A percentile compares a stretch with the other conserved stretches of the same genome.
Evolutionary conservation across 2,329 filamentous ascomycete genomes (phyloP).

Genomic region (Nectriaceae sp.): DNA sequence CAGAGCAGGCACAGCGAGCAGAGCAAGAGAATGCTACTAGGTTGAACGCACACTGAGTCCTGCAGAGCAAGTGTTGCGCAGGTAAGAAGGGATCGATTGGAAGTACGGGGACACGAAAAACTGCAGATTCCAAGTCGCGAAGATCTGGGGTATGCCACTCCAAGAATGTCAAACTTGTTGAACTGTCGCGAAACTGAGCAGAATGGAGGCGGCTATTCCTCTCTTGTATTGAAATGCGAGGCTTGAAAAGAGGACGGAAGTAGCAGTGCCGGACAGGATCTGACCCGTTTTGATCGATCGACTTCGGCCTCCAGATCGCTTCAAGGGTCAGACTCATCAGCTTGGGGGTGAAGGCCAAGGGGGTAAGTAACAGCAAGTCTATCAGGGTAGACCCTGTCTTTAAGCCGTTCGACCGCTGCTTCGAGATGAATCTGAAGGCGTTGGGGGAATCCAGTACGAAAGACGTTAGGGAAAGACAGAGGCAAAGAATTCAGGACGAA

Average conservation of each 20-base stretch:
- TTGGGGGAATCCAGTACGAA: slow-evolving; percentile 5
- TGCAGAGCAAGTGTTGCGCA: no score
- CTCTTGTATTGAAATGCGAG: slow-evolving; percentile 18
- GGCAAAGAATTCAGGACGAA: slow-evolving; percentile 17
- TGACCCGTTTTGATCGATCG: slow-evolving; percentile 22
- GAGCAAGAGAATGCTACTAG: no score
- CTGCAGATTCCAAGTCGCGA: neutral
- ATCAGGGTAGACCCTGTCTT: slow-evolving; percentile 15
- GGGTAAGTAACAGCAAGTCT: slow-evolving; percentile 18
- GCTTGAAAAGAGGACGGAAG: slow-evolving; percentile 13
- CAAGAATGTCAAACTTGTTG: slow-evolving; percentile 14
- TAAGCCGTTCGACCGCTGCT: slow-evolving; percentile 13
- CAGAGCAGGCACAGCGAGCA: no score
- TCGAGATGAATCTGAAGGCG: slow-evolving; percentile 6
- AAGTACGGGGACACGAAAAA: no score
- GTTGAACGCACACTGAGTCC: no score
- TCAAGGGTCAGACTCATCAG: slow-evolving; percentile 16
- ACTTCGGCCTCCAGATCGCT: slow-evolving; percentile 23
- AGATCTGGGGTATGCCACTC: slow-evolving; percentile 21
- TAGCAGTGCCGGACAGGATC: slow-evolving; percentile 20
- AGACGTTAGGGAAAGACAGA: slow-evolving; percentile 19
- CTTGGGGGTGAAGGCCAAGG: slow-evolving; percentile 11
- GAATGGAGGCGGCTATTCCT: slow-evolving; percentile 18
- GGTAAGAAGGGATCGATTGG: no score
- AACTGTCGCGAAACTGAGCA: slow-evolving; percentile 14